Base-by-base conservation (phyloP, 148 eudicot species). In the Rhododendron kiyosumense region DNA sequence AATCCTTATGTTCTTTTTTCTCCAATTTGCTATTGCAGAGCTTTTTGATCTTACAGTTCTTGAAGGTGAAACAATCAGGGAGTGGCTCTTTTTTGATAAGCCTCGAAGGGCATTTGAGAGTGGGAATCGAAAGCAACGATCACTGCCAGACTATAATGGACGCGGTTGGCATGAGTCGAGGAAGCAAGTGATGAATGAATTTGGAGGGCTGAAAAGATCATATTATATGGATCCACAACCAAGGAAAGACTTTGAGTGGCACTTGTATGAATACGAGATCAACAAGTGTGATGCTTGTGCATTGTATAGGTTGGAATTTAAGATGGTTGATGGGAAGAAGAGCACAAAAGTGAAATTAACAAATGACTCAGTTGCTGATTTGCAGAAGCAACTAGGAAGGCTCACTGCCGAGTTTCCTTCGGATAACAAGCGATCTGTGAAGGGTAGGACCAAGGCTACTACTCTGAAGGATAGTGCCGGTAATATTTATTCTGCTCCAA, bases 171-270 rank as follows among this genome's bases (percentile, higher is more conserved):
- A 97, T 71, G 99, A 97, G 91, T 97, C 99, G 4, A 91, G 99
- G 87, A 96, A 96, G 84, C 98, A 95, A 92, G 93, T 97, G 86
- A 93, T 97, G 94, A 94, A 93, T 71, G 99, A 95, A 88, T 94
- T 85, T 81, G 91, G 92, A 61, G 98, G 99, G 67, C 88, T 92
- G 78, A 97, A 97, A 90, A 93, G 99, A 89, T 97, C 98, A 41
- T 97, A 97, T 89, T 97, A 95, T 82, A 97, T 97, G 99, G 99
- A 97, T 51, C 99, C 99, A 77, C 99, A 97, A 81, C 99, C 99
- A 22, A 91, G 93, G 90, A 90, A 93, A 79, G 93, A 90, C 90
- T 91, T 88, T 15, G 99, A 97, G 80, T 97, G 99, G 99, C 99
- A 97, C 90, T 95, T 97, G 7, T 97, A 92, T 34, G 99, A 97